Evolutionary conservation across 2,329 filamentous ascomycete species (phyloP).

Genomic region (Trichoderma atrobrunneum): DNA sequence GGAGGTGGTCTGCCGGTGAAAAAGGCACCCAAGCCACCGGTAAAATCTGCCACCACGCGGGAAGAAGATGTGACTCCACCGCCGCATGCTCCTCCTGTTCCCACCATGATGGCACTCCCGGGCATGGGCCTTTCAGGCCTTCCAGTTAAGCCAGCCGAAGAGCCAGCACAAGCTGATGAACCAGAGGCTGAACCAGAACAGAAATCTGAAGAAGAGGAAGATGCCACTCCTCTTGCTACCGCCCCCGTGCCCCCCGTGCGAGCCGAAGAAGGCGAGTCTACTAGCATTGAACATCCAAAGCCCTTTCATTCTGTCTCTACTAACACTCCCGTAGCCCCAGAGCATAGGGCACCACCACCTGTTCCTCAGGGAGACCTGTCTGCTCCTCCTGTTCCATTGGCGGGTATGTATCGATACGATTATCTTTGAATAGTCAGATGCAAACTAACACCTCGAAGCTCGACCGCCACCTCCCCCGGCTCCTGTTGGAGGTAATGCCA

Average conservation of each 20-base stretch:
- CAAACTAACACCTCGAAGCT: background rate
- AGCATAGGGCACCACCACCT: slow-evolving; percentile 39
- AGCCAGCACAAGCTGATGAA: slow-evolving; percentile 37
- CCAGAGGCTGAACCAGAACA: slow-evolving; percentile 30
- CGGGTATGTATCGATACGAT: slow-evolving; percentile 49
- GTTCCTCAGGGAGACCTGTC: slow-evolving; percentile 51
- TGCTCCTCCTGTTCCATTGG: slow-evolving; percentile 57
- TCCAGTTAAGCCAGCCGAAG: slow-evolving; percentile 45
- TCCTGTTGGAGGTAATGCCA: slow-evolving; percentile 14
- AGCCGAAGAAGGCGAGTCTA: slow-evolving; percentile 25
- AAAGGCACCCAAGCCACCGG: slow-evolving; percentile 46
- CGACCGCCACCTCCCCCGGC: slow-evolving; percentile 16
- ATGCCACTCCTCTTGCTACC: slow-evolving; percentile 36
- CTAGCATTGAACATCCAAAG: background rate
- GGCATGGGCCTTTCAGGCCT: slow-evolving; percentile 51
- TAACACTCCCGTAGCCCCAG: slow-evolving; percentile 34
- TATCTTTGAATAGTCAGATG: background rate
- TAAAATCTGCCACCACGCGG: slow-evolving; percentile 41
- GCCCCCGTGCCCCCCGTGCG: slow-evolving; percentile 24
- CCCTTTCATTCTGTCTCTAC: background rate
- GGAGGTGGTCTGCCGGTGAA: slow-evolving; percentile 47
- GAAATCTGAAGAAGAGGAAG: slow-evolving; percentile 25
- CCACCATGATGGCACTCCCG: slow-evolving; percentile 64
- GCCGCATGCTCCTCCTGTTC: slow-evolving; percentile 50
- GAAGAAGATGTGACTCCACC: slow-evolving; percentile 45